Evolutionary conservation across 129 eudicot species (phyloP).

Genomic region (Ambrosia artemisiifolia): DNA sequence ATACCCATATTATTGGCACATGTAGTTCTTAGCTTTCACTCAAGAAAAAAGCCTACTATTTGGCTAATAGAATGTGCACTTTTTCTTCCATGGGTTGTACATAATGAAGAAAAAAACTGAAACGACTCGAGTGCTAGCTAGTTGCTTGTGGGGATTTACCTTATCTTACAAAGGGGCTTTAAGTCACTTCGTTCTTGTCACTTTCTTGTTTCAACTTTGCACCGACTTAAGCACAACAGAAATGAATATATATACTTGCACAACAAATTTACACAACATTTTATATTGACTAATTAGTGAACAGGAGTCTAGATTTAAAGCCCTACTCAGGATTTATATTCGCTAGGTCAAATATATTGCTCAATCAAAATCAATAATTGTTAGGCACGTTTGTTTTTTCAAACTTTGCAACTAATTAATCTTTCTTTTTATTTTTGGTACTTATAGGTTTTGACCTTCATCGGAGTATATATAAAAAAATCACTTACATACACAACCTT

Average conservation of each 20-base stretch:
- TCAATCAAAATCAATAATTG: not conserved
- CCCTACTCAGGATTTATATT: constrained; percentile 18
- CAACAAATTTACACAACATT: constrained; percentile 18
- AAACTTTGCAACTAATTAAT: not conserved
- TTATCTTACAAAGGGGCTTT: constrained; percentile 38
- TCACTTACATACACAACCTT: too few relatives aligned
- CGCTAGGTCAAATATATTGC: constrained; percentile 26
- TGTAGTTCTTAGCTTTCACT: constrained; percentile 42
- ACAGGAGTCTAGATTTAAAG: constrained; percentile 30
- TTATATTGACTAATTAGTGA: constrained; percentile 17
- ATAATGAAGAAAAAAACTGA: constrained; percentile 10
- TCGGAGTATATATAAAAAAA: too few relatives aligned
- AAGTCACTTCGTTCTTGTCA: constrained; percentile 38
- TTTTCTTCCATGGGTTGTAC: constrained; percentile 5
- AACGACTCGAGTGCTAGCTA: constrained; percentile 36
- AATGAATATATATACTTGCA: constrained; percentile 8
- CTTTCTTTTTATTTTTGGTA: not conserved
- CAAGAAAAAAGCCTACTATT: constrained; percentile 34
- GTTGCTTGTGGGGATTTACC: constrained; percentile 37
- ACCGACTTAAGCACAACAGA: constrained; percentile 29
- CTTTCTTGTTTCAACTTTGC: constrained; percentile 33
- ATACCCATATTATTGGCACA: constrained; percentile 35
- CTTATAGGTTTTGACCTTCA: not conserved
- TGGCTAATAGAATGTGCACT: constrained; percentile 14
- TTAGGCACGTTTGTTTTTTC: constrained; percentile 12